phyloP scores from a whole-genome alignment of 306 rosid genomes.

The Acmispon strigosus region DNA sequence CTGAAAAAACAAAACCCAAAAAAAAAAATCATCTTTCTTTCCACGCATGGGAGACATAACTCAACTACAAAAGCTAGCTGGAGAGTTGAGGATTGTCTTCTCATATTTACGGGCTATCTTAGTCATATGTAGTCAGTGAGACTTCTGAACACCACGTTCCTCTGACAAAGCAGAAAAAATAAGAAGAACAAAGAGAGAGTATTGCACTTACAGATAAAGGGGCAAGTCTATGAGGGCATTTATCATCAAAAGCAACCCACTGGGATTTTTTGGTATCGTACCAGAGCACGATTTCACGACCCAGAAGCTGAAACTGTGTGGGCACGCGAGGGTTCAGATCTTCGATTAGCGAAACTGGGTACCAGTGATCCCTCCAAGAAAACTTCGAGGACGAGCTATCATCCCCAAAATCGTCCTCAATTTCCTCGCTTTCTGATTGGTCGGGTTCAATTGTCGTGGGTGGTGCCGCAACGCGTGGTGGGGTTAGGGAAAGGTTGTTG shows the following conservation, averaged over 20 bases:
- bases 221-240: slow-evolving; percentile 96
- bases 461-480: slow-evolving; percentile 62
- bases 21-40: neutral
- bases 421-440: slow-evolving; percentile 21
- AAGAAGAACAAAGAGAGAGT: neutral
- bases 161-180: neutral
- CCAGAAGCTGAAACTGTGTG: slow-evolving; percentile 90
- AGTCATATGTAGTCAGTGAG: no score
- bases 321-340: slow-evolving; percentile 73
- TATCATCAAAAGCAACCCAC: slow-evolving; percentile 93
- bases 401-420: slow-evolving; percentile 35
- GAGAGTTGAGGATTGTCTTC: no score
- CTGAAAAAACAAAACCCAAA: slow-evolving; percentile 28
- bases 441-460: slow-evolving; percentile 43
- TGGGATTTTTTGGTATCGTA: slow-evolving; percentile 48
- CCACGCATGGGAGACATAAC: no score
- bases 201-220: slow-evolving; percentile 82
- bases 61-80: no score
- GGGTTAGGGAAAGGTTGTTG: slow-evolving; percentile 20
- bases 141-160: no score
- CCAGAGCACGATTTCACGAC: slow-evolving; percentile 88
- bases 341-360: slow-evolving; percentile 87
- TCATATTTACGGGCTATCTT: no score
- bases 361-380: slow-evolving; percentile 98
- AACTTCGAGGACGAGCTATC: slow-evolving; percentile 60